phyloP scores from a whole-genome alignment of 2,329 filamentous ascomycete genomes.

The Ophiocordyceps unilateralis region DNA sequence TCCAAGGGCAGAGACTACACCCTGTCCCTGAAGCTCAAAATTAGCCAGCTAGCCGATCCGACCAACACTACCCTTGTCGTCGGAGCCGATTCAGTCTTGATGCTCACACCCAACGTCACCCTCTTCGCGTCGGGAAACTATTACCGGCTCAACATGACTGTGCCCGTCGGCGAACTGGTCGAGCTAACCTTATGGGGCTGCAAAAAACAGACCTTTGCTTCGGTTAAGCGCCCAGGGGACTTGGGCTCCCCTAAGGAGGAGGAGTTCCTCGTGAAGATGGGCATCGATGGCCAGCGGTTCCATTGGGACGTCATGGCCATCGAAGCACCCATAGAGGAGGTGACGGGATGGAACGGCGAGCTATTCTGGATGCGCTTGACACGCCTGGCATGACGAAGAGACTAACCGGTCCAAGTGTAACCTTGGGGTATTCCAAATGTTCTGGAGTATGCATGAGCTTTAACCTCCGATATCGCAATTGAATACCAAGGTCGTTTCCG shows the following conservation, averaged over 20 bases:
- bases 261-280: constrained; percentile 24
- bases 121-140: constrained; percentile 17
- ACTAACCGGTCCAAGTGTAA: no score
- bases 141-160: constrained; percentile 15
- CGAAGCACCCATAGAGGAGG: constrained; percentile 23
- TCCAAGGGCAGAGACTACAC: constrained; percentile 41
- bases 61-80: constrained; percentile 21
- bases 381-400: no score
- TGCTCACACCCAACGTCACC: constrained; percentile 18
- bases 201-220: neutral
- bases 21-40: constrained; percentile 19
- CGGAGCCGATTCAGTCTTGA: constrained; percentile 24
- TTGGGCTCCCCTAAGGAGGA: constrained; percentile 9
- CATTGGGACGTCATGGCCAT: constrained; percentile 25
- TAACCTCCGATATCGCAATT: no score
- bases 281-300: constrained; percentile 21
- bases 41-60: constrained; percentile 10
- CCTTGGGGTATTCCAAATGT: no score
- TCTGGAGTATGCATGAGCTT: no score
- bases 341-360: constrained; percentile 16
- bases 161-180: constrained; percentile 12
- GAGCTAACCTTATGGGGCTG: neutral
- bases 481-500: no score
- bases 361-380: constrained; percentile 14
- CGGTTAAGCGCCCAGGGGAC: constrained; percentile 11